Conservation (phyloP, 31 red algal genomes). For the Asparagopsis taxiformis region DNA sequence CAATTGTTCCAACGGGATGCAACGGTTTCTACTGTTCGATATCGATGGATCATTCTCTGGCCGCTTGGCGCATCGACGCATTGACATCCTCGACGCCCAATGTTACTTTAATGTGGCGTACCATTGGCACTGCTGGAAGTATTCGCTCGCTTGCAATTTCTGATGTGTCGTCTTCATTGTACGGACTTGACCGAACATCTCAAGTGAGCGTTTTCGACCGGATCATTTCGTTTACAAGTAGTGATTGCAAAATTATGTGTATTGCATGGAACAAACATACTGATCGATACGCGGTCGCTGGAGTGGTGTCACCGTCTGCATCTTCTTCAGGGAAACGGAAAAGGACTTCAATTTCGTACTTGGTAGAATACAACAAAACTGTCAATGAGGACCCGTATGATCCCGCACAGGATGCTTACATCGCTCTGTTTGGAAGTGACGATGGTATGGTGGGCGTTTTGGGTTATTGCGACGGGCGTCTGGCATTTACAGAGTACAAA, state of each 20-base stretch:
- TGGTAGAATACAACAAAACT: neutral
- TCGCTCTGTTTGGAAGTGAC: neutral
- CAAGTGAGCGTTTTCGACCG: neutral
- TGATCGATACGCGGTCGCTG: neutral
- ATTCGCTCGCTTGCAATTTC: slow-evolving; percentile 1
- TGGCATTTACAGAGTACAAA: neutral
- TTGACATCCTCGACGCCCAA: neutral
- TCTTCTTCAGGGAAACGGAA: neutral
- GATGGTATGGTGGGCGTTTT: neutral
- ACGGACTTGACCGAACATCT: neutral
- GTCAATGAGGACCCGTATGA: no score
- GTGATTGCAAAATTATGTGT: neutral
- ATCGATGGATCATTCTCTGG: slow-evolving; percentile 39
- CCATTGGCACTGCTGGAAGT: slow-evolving; percentile 20
- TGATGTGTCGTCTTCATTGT: neutral
- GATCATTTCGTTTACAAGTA: neutral
- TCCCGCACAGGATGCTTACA: no score
- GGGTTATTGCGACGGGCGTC: neutral
- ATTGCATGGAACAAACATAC: neutral
- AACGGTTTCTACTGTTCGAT: slow-evolving; percentile 7
- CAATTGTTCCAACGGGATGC: neutral
- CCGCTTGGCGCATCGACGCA: slow-evolving; percentile 10
- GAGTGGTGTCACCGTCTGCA: neutral
- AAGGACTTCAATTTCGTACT: neutral
- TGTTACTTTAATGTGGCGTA: slow-evolving; percentile 12